phyloP scores from a whole-genome alignment of 305 asterid genomes.

The Solanum hybrid region DNA sequence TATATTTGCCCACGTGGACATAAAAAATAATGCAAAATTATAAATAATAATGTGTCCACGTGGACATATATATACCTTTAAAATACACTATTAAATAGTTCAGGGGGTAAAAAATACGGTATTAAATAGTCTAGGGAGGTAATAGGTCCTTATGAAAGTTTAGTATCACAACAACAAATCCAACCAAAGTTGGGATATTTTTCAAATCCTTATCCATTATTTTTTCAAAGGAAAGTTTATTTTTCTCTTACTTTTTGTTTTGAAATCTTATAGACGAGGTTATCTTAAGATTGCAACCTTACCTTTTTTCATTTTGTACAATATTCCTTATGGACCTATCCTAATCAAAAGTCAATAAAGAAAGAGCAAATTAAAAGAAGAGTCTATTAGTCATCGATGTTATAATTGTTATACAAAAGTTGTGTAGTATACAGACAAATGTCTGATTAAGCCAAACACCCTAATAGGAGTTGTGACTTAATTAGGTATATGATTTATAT shows the following conservation, averaged over 20 bases:
- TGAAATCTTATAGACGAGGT: background rate
- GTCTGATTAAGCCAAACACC: background rate
- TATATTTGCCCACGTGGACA: too few species aligned
- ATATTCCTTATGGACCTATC: background rate
- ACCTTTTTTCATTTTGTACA: background rate
- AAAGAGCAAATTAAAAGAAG: slow-evolving; percentile 2
- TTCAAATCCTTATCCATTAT: too few species aligned
- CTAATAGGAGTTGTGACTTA: background rate
- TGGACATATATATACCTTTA: too few species aligned
- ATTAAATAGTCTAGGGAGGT: too few species aligned
- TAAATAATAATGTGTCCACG: too few species aligned
- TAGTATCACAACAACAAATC: too few species aligned
- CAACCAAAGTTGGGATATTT: too few species aligned
- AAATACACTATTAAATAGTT: too few species aligned
- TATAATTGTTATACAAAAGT: background rate
- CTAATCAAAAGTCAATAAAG: background rate
- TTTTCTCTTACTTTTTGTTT: background rate
- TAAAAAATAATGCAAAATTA: too few species aligned
- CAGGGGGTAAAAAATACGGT: too few species aligned
- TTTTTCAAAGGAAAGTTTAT: background rate
- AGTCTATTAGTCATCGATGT: slow-evolving; percentile 1
- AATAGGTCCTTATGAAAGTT: too few species aligned
- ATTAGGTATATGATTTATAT: background rate
- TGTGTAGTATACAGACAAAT: background rate
- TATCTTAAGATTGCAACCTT: background rate